These are phyloP conservation scores for Hyparrhenia diplandra DNA, from an alignment of 176 grass and related monocot genomes.

Conservation along the genomic window DNA sequence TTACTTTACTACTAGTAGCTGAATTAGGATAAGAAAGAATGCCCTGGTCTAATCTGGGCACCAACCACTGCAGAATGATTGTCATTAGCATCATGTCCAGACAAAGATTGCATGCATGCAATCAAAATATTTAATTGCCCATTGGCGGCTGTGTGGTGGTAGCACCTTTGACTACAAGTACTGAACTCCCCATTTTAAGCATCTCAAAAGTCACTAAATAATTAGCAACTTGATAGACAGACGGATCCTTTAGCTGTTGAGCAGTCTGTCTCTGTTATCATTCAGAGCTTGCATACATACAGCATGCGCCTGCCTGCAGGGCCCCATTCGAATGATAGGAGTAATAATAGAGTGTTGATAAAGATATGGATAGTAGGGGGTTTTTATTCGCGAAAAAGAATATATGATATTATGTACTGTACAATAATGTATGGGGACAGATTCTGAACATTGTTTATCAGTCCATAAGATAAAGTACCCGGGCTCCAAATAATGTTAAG, in stretches of 20 bases:
- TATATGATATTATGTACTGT: neutral
- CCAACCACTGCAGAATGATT: slow-evolving; percentile 1
- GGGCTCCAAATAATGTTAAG: neutral
- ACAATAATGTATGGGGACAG: neutral
- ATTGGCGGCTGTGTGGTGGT: neutral
- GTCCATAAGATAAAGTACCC: too few relatives aligned
- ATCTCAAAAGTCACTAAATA: neutral
- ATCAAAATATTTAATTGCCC: neutral
- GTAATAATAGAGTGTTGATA: neutral
- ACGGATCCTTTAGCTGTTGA: neutral
- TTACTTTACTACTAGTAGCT: neutral
- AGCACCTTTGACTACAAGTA: neutral
- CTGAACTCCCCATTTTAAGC: slow-evolving; percentile 18
- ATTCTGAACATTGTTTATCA: neutral
- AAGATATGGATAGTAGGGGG: neutral
- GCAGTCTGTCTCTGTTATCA: neutral
- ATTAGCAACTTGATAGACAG: neutral
- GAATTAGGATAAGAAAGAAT: neutral
- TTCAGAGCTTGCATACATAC: neutral
- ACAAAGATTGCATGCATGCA: slow-evolving; percentile 14
- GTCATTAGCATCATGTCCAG: slow-evolving; percentile 1
- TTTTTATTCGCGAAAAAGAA: neutral
- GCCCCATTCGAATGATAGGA: neutral
- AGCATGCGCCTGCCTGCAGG: neutral
- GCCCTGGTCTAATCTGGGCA: neutral